These are phyloP conservation scores for Podaxis sp. DNA, from an alignment of 768 basidiomycete species.

Conservation along the genomic window DNA sequence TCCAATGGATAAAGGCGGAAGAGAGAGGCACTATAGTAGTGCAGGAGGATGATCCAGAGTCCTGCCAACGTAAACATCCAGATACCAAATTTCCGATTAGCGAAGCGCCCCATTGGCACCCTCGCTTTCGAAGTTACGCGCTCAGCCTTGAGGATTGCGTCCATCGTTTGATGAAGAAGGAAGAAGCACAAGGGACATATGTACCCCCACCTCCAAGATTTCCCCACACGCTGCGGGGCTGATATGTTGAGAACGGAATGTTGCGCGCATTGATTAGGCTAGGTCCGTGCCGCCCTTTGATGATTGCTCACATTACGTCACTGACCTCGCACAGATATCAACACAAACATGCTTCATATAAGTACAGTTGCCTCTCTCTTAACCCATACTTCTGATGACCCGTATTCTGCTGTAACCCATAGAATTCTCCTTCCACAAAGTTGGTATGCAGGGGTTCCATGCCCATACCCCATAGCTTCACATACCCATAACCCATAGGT, in stretches of 20 bases:
- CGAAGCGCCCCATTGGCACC: not conserved
- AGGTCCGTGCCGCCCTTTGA: too few species aligned
- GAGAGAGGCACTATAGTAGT: not conserved
- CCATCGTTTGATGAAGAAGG: not conserved
- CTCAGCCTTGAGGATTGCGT: not conserved
- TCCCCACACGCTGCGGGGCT: not conserved
- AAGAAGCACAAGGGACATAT: not conserved
- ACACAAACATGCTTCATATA: too few species aligned
- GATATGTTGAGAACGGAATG: not conserved
- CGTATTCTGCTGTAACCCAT: too few species aligned
- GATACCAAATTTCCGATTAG: not conserved
- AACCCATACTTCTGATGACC: too few species aligned
- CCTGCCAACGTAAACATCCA: not conserved
- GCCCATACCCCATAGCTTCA: too few species aligned
- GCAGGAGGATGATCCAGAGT: not conserved
- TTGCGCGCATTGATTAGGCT: not conserved
- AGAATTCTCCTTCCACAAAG: too few species aligned
- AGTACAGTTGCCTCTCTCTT: too few species aligned
- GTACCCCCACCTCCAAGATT: not conserved
- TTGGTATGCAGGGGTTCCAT: too few species aligned
- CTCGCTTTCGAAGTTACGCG: too few species aligned
- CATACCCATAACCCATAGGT: too few species aligned
- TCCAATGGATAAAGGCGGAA: not conserved
- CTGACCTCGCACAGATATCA: not conserved
- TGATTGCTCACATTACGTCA: constrained; percentile 2